phyloP scores from a whole-genome alignment of 2,329 filamentous ascomycete genomes.

The Fusarium hainanense region DNA sequence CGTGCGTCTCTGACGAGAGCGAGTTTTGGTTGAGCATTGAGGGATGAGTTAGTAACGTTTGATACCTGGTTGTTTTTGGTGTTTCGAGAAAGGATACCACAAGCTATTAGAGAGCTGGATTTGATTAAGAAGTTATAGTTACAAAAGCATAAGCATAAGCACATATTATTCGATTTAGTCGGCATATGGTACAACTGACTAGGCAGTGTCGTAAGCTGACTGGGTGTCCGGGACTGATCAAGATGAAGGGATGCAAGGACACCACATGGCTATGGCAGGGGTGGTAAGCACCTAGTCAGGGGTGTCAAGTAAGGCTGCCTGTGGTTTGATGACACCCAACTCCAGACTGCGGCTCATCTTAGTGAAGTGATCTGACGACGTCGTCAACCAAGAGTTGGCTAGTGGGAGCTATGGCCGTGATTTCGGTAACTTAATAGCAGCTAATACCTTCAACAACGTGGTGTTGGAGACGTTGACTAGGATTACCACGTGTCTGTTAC shows the following conservation, averaged over 20 bases:
- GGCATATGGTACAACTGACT: background rate
- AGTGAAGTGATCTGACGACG: background rate
- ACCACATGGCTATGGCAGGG: constrained; percentile 37
- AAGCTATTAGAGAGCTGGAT: constrained; percentile 10
- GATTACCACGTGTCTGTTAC: constrained; percentile 10
- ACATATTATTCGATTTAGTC: background rate
- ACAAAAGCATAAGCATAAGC: constrained; percentile 3
- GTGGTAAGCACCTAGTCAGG: constrained; percentile 26
- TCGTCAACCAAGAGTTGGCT: background rate
- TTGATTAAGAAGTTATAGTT: constrained; percentile 12
- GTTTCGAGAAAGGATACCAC: constrained; percentile 38
- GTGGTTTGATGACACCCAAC: background rate
- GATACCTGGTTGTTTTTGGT: constrained; percentile 39
- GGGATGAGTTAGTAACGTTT: constrained; percentile 21
- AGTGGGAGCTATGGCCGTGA: background rate
- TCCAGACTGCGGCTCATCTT: background rate
- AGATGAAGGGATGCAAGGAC: constrained; percentile 25
- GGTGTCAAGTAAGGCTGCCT: background rate
- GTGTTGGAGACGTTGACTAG: background rate
- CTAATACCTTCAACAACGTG: background rate
- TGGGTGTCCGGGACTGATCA: background rate
- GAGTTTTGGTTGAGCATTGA: constrained; percentile 18
- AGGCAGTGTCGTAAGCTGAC: constrained; percentile 13
- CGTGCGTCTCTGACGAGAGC: constrained; percentile 13
- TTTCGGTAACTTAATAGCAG: background rate